phyloP scores from a whole-genome alignment of 2,329 filamentous ascomycete species.

The Aureobasidium pullulans region DNA sequence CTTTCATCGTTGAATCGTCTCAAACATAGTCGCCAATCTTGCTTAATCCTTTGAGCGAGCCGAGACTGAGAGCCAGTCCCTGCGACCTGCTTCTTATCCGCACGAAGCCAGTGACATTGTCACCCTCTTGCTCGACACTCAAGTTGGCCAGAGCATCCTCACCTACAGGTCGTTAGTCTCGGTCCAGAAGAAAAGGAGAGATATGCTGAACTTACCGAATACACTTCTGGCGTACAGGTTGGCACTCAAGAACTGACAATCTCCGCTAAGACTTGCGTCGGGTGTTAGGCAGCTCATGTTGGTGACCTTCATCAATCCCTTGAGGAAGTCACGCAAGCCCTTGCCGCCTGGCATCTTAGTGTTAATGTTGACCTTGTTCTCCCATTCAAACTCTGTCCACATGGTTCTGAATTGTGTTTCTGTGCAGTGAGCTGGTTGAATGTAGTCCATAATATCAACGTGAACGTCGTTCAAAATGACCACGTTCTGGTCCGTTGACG shows the following conservation, averaged over 20 bases:
- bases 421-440: constrained; percentile 90
- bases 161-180: constrained; percentile 47
- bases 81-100: constrained; percentile 96
- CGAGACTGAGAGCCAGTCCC: constrained; percentile 85
- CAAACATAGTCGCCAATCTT: constrained; percentile 43
- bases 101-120: constrained; percentile 94
- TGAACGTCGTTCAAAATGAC: constrained; percentile 98
- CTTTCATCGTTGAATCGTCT: constrained; percentile 6
- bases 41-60: constrained; percentile 89
- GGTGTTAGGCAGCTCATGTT: constrained; percentile 98
- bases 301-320: constrained; percentile 91
- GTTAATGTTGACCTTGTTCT: constrained; percentile 99
- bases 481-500: constrained; percentile 87
- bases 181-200: neutral
- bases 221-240: constrained; percentile 95
- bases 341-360: constrained; percentile 70
- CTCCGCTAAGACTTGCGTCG: constrained; percentile 90
- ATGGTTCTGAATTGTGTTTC: constrained; percentile 99
- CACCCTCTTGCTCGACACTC: constrained; percentile 95
- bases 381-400: constrained; percentile 99
- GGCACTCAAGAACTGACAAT: constrained; percentile 95
- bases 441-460: constrained; percentile 99
- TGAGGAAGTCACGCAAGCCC: constrained; percentile 82
- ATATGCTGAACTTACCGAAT: constrained; percentile 66
- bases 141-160: constrained; percentile 97